Base-by-base conservation (phyloP, 2,329 filamentous ascomycete species). In the Septoria linicola region DNA sequence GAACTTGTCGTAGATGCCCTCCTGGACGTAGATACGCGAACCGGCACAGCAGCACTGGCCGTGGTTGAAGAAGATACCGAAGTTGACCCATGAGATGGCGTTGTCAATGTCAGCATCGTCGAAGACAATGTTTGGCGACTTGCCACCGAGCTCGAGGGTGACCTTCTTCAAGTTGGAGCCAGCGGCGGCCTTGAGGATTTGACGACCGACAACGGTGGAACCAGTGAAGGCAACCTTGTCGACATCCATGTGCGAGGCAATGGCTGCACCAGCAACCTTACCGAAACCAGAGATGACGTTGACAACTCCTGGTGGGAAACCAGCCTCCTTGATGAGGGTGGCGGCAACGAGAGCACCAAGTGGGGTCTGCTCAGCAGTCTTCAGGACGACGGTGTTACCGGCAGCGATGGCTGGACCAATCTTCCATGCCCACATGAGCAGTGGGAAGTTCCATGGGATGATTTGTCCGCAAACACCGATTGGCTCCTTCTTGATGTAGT, bases 1-100 rank as follows among this genome's bases (percentile, higher is more conserved):
- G 74, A 95, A 95, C 77, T 89, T 85, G 76, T 95, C 89, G 76
- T 93, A 91, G 72, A 95, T 87, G 55, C 78, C 77, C 66, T 93
- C 88, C 71, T 95, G 88, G 46, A 95, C 89, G 73, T 89, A 91
- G 70, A 95, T 81, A 66, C 89, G 85, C 57, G 87, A 89, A 60
- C 87, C 87, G 56, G 88, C 88, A 68, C 86, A 89, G 75, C 80
- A 82, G 73, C 76, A 79, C 70, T 82, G 80, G 64, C 78, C 79
- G 68, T 80, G 77, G 73, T 81, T 81, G 72, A 76, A 80, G 72
- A 76, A 77, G 63, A 78, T 78, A 65, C 75, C 75, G 49, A 78
- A 77, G 69, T 88, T 89, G 75, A 87, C 85, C 85, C 86, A 89
- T 53, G 82, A 82, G 70, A 89, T 84, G 65, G 86, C 83, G 68